Percentiles rank a stretch among this genome's conserved stretches.
These are phyloP conservation scores for Mycena citricolor DNA, from an alignment of 1,284 basidiomycete species.

Conservation along the genomic window DNA sequence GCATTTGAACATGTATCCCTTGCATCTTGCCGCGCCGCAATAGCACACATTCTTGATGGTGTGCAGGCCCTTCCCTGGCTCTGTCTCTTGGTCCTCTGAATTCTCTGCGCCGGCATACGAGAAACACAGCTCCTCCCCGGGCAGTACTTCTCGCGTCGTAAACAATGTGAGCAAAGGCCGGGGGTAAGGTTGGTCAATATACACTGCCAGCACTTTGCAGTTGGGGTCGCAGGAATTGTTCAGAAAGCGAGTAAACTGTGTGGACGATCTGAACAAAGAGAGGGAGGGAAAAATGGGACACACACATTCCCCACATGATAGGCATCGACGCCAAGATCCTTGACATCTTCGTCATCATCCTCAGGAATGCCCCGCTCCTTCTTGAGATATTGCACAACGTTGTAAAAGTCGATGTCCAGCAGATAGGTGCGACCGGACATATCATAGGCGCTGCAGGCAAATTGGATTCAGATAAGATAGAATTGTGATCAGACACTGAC, in stretches of 20 bases:
- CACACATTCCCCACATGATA: constrained; percentile 86
- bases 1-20: no score
- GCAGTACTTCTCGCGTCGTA: constrained; percentile 59
- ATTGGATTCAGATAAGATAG: constrained; percentile 8
- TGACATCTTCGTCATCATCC: constrained; percentile 41
- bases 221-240: constrained; percentile 93
- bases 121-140: constrained; percentile 79
- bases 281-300: constrained; percentile 19
- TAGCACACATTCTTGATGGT: constrained; percentile 15
- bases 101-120: constrained; percentile 47
- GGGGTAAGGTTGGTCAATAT: constrained; percentile 65
- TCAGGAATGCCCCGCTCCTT: constrained; percentile 15
- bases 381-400: constrained; percentile 41
- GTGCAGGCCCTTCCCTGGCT: neutral
- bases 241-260: constrained; percentile 71
- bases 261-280: constrained; percentile 17
- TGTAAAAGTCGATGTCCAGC: constrained; percentile 79
- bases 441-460: constrained; percentile 64
- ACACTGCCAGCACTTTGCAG: constrained; percentile 66
- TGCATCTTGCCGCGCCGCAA: constrained; percentile 7
- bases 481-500: constrained; percentile 44
- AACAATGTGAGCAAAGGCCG: constrained; percentile 70
- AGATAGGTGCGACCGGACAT: constrained; percentile 80
- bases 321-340: constrained; percentile 59
- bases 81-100: neutral